These are phyloP conservation scores for Yueomyces sinensis DNA, from an alignment of 805 yeast species.

Conservation along the genomic window DNA sequence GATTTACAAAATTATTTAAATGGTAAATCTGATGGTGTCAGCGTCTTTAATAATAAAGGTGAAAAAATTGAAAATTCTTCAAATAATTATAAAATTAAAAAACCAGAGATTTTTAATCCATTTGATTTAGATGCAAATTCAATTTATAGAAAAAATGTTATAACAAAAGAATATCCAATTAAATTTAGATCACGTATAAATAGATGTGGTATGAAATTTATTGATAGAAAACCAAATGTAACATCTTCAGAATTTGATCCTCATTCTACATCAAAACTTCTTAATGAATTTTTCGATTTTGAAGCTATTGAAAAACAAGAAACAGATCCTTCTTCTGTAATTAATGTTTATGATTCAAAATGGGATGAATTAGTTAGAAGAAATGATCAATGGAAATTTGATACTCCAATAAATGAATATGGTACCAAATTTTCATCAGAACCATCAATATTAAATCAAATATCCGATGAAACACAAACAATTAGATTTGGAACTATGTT, in stretches of 20 bases:
- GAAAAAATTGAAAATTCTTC: conserved; percentile 16
- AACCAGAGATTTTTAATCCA: conserved; percentile 27
- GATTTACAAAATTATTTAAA: conserved; percentile 19
- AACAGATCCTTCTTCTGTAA: conserved; percentile 10
- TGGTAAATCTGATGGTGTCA: conserved; percentile 15
- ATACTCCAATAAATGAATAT: conserved; percentile 36
- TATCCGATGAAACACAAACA: conserved; percentile 75
- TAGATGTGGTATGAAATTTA: conserved; percentile 51
- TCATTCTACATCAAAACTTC: conserved; percentile 1
- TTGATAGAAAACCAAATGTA: conserved; percentile 56
- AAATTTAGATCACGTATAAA: conserved; percentile 66
- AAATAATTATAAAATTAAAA: conserved; percentile 15
- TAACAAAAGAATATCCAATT: conserved; percentile 32
- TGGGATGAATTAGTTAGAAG: conserved; percentile 34
- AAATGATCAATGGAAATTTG: conserved; percentile 56
- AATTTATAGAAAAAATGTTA: conserved; percentile 19
- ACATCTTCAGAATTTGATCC: conserved; percentile 19
- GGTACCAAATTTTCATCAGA: conserved; percentile 51
- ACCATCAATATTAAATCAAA: conserved; percentile 73
- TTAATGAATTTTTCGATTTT: conserved; percentile 31
- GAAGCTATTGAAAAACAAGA: conserved; percentile 22
- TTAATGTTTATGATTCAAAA: conserved; percentile 34
- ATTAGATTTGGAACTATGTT: conserved; percentile 89
- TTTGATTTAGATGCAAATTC: conserved; percentile 13
- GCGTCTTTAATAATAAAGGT: conserved; percentile 17